Conservation (phyloP, 2,329 filamentous ascomycete species). For the Xylariales sp. region DNA sequence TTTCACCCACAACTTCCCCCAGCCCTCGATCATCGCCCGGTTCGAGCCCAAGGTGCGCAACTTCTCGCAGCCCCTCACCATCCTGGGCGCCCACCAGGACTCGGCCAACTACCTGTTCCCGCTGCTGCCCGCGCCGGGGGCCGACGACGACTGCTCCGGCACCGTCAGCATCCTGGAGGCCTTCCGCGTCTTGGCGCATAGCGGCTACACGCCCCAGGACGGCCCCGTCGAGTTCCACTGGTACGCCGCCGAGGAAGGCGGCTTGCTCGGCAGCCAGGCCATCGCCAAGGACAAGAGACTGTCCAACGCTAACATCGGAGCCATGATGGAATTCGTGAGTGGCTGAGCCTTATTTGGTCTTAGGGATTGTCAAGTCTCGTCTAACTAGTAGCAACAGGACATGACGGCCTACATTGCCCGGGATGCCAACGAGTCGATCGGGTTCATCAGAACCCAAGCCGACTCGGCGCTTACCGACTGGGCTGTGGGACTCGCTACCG, state of each 20-base stretch:
- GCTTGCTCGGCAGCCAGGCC: constrained; percentile 57
- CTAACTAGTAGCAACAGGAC: constrained; percentile 17
- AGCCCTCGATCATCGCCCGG: constrained; percentile 68
- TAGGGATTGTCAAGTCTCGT: too few species aligned
- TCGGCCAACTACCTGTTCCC: constrained; percentile 71
- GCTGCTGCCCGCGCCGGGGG: constrained; percentile 64
- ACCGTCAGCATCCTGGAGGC: constrained; percentile 72
- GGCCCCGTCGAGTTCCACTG: constrained; percentile 62
- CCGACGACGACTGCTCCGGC: constrained; percentile 69
- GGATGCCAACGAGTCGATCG: constrained; percentile 34
- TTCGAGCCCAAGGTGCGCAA: constrained; percentile 41
- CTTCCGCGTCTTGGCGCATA: constrained; percentile 58
- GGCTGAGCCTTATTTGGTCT: not conserved
- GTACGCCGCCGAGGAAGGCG: constrained; percentile 12
- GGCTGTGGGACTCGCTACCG: constrained; percentile 26
- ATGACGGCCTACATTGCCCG: constrained; percentile 33
- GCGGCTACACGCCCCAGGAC: constrained; percentile 24
- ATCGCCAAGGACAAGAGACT: constrained; percentile 65
- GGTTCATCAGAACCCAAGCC: constrained; percentile 31
- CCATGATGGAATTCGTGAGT: constrained; percentile 59
- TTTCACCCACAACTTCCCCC: constrained; percentile 65
- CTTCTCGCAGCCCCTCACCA: constrained; percentile 28
- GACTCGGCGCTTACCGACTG: constrained; percentile 31
- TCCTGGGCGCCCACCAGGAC: constrained; percentile 70
- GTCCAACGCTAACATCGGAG: constrained; percentile 58